Conservation (phyloP, 495 filamentous ascomycete species). For the Poronia punctata region DNA sequence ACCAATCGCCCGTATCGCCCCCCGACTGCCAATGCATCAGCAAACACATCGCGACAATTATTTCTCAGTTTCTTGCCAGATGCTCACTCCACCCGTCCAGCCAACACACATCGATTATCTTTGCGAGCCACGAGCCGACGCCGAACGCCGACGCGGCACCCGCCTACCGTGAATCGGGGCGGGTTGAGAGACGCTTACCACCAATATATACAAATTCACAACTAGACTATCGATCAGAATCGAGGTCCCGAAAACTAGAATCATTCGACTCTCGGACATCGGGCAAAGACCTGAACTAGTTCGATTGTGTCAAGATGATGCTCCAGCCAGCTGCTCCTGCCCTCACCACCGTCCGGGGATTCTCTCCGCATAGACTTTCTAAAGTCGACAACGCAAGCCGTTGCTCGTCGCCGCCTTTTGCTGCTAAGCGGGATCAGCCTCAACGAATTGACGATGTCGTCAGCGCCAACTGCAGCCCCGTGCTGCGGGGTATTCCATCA, state of each 20-base stretch:
- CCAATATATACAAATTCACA: neutral
- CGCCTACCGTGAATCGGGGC: conserved; percentile 34
- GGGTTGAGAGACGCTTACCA: conserved; percentile 12
- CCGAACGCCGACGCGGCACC: conserved; percentile 43
- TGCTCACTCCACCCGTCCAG: conserved; percentile 38
- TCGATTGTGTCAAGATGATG: conserved; percentile 19
- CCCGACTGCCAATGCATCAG: conserved; percentile 38
- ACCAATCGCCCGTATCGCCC: conserved; percentile 7
- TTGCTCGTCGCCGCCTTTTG: conserved; percentile 30
- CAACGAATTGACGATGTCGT: conserved; percentile 45
- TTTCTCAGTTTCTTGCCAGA: conserved; percentile 41
- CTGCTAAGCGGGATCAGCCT: conserved; percentile 24
- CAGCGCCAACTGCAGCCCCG: conserved; percentile 54
- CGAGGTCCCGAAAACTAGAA: neutral
- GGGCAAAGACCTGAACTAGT: neutral
- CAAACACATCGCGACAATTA: conserved; percentile 32
- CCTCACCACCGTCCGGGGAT: conserved; percentile 67
- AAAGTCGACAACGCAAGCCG: conserved; percentile 81
- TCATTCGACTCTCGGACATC: neutral
- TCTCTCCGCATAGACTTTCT: conserved; percentile 59
- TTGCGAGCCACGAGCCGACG: conserved; percentile 39
- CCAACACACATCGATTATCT: conserved; percentile 30
- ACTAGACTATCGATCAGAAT: too few relatives aligned
- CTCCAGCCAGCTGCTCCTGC: conserved; percentile 50
- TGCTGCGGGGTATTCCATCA: conserved; percentile 51